Base-by-base conservation (phyloP, 495 filamentous ascomycete species). In the Annulohypoxylon moriforme region DNA sequence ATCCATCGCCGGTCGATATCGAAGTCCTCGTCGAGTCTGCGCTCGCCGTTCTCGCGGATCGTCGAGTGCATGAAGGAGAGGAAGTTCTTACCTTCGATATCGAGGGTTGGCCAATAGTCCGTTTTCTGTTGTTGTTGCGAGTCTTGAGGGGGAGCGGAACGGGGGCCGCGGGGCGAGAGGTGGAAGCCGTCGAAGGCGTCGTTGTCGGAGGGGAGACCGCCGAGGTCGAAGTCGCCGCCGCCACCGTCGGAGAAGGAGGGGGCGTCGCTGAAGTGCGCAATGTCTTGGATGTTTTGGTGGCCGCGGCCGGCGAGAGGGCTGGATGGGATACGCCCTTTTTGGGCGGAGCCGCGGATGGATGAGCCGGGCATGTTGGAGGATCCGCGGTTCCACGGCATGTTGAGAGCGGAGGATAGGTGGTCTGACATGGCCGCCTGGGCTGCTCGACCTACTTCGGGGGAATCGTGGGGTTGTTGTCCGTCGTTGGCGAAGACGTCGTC, bases 1-100 rank as follows among this genome's bases (percentile, higher is more conserved):
- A 77, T 66, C 83, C 76, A 82, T 44, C 60, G 68, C 33, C 67
- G 83, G 50, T 71, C 74, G 10, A 73, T 64, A 16, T 81, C 75
- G 38, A 77, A 79, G 46, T 85, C 75, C 9, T 76, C 79, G 22
- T 79, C 79, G 16, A 74, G 67, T 5, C 70, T 69, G n/a, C 61
- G 72, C 60, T 79, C 79, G 7, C 82, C 85, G 33, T 77, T 76
- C 14, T 77, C 71, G 29, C 65, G 71, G 9, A 80, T 76, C 4
- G 71, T 68, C n/a, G 75, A 65, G 7, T 85, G 81, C 14, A 92
- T 82, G 74, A 90, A 93, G 67, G 87, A 86, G 22, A 81, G 53
- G 67, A 84, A 84, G 27, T 80, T 82, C n/a, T 34, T 65, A n/a
- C 81, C 78, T 53, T 83, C 79, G 16, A 71, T 72, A 57, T 79